Conservation (phyloP, 495 filamentous ascomycete genomes). For the Penicillium cosmopolitanum region DNA sequence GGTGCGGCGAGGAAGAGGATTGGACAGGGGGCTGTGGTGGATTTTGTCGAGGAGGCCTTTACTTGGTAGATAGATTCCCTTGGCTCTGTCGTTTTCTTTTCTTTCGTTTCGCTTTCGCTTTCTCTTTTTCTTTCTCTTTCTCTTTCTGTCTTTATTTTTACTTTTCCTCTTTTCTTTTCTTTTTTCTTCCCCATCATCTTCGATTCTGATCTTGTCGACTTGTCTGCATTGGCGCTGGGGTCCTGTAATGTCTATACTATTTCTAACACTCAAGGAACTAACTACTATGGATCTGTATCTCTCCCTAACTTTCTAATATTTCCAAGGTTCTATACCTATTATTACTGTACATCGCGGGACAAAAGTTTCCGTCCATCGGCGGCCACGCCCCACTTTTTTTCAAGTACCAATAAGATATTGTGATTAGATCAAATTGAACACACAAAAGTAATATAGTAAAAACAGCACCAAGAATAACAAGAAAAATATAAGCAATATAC, state of each 20-base stretch:
- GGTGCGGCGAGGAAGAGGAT: conserved; percentile 67
- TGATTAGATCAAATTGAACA: too few relatives aligned
- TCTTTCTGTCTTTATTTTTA: conserved; percentile 6
- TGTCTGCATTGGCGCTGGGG: conserved; percentile 10
- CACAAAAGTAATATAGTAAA: too few relatives aligned
- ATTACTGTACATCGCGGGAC: too few relatives aligned
- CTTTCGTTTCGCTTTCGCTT: neutral
- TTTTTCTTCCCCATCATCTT: neutral
- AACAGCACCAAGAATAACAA: too few relatives aligned
- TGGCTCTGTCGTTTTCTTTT: neutral
- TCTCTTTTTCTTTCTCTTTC: neutral
- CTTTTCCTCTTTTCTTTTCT: conserved; percentile 15
- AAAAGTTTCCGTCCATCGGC: too few relatives aligned
- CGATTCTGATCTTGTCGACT: neutral
- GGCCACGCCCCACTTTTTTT: too few relatives aligned
- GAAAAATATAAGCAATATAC: too few relatives aligned
- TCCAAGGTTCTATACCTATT: neutral
- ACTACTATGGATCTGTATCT: neutral
- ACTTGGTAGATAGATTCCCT: conserved; percentile 57
- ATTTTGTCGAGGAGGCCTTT: conserved; percentile 96
- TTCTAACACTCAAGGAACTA: neutral
- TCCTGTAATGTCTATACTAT: conserved; percentile 10
- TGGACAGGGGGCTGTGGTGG: conserved; percentile 68
- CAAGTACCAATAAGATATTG: too few relatives aligned
- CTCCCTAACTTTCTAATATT: neutral